Base-by-base conservation (phyloP, 495 filamentous ascomycete species). In the Tuber aestivum region DNA sequence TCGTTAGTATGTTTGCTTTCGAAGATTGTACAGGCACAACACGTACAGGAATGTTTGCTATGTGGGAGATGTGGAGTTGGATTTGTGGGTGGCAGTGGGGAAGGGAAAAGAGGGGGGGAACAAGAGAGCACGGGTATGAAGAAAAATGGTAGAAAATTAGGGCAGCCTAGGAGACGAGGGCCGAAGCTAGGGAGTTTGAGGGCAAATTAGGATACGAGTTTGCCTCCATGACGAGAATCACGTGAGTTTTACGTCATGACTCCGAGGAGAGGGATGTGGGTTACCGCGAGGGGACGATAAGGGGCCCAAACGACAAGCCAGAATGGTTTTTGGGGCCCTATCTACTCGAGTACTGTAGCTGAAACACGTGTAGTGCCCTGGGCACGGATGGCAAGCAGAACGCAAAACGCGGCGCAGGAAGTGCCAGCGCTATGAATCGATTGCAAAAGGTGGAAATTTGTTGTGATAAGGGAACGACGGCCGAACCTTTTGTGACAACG, bases 161-260 rank as follows among this genome's bases (percentile, higher is more conserved):
- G 56, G 56, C 3, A 35, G 5, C 3, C 27, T 14, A 35, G 27
- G 27, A 27, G 56, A 20, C 27, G 27, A 32, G 56, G 27, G 27
- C 12, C 35, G 56, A 65, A 35, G 56, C 56, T 65, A 35, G 27
- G 27, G 32, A 18, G 56, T 20, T 65, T 35, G 8, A 18, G 56
- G 27, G 35, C 56, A 65, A 35, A 35, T 14, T 35, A 18, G 56
- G 56, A 35, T 65, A 35, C 56, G 56, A 65, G 56, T 65, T 12
- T 65, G 27, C 27, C 56, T 27, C 56, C 56, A 65, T 65, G 56
- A 65, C 27, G 56, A 27, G 2, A 16, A 18, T 65, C 56, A 65
- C 56, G 56, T 65, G 56, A 35, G 14, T 65, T 32, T 65, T 65
- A 65, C 56, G 56, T 65, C 56, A 65, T 65, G 56, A 7, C 56